A percentile compares a stretch with the other conserved stretches of the same genome.
Evolutionary conservation across 2,329 filamentous ascomycete genomes (phyloP).

Genomic region (Fusarium beomiforme): DNA sequence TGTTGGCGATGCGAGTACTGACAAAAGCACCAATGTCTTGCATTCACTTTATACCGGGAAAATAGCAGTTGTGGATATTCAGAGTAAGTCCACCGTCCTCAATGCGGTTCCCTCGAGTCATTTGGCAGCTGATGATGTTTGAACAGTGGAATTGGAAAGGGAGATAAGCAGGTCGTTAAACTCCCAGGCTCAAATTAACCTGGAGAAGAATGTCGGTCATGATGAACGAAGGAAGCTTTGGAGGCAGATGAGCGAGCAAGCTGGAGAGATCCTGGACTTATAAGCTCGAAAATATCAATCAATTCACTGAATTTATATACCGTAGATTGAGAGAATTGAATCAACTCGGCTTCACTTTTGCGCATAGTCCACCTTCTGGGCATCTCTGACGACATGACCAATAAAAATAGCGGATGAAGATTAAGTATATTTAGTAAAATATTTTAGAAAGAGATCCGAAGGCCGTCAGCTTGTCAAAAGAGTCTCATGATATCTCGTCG

Average conservation of each 20-base stretch:
- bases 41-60: not conserved
- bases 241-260: not conserved
- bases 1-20: not conserved
- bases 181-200: not conserved
- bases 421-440: no score
- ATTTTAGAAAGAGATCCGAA: no score
- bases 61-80: not conserved
- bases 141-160: not conserved
- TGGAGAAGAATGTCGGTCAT: rapidly evolving
- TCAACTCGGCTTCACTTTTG: not conserved
- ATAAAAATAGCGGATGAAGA: no score
- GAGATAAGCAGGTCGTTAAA: not conserved
- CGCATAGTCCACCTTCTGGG: not conserved
- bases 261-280: not conserved
- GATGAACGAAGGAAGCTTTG: not conserved
- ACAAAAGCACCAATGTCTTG: not conserved
- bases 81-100: not conserved
- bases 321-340: not conserved
- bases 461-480: no score
- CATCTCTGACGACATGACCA: no score
- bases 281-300: no score
- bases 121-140: not conserved
- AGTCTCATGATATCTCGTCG: no score
- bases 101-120: not conserved
- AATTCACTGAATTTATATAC: no score